Conservation (phyloP, 257 asterid species). For the Rhazya stricta region DNA sequence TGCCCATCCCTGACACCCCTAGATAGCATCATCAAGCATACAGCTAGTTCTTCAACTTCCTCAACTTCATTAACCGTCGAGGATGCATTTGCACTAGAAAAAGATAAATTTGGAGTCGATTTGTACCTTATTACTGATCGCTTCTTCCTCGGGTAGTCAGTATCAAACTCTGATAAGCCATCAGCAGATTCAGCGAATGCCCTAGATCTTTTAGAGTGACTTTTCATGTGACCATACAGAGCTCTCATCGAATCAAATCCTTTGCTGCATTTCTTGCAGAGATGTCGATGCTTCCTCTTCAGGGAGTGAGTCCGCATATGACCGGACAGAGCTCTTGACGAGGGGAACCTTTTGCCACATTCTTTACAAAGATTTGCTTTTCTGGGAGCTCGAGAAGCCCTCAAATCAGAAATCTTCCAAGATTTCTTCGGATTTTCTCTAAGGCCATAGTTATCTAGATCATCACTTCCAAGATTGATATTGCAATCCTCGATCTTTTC, state of each 20-base stretch:
- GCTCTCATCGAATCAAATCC: constrained; percentile 66
- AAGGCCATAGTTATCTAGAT: constrained; percentile 42
- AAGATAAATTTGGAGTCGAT: constrained; percentile 23
- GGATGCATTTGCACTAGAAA: constrained; percentile 30
- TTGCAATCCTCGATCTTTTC: constrained; percentile 24
- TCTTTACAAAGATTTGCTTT: constrained; percentile 38
- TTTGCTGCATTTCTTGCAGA: constrained; percentile 64
- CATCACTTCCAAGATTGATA: constrained; percentile 27
- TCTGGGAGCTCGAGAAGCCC: constrained; percentile 12
- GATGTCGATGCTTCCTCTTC: constrained; percentile 31
- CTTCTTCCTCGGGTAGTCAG: constrained; percentile 48
- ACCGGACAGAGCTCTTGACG: constrained; percentile 69
- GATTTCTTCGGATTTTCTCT: constrained; percentile 80
- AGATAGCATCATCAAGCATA: constrained; percentile 67
- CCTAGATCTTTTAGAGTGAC: constrained; percentile 56
- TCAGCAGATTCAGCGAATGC: constrained; percentile 27
- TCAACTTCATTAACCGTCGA: constrained; percentile 31
- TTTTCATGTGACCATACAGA: constrained; percentile 85
- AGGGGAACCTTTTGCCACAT: constrained; percentile 58
- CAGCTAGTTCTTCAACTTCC: constrained; percentile 50
- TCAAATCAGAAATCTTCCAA: constrained; percentile 50
- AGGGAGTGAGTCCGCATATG: constrained; percentile 71
- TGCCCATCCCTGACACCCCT: constrained; percentile 34
- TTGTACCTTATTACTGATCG: constrained; percentile 59
- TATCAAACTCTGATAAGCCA: constrained; percentile 38